A percentile compares a stretch with the other conserved stretches of the same genome.
Evolutionary conservation across 768 basidiomycete species (phyloP).

Genomic region (Suillus sp.): DNA sequence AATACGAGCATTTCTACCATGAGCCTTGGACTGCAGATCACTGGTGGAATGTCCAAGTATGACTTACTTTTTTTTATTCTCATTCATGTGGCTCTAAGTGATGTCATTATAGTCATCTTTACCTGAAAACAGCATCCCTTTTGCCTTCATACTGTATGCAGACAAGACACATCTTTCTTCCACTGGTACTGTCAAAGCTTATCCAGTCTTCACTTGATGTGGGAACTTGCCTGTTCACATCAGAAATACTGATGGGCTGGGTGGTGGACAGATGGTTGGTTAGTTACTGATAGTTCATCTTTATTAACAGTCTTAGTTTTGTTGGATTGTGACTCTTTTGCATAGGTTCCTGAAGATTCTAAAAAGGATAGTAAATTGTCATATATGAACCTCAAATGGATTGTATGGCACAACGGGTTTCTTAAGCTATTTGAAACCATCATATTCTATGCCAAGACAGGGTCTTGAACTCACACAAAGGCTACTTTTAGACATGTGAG

Average conservation of each 20-base stretch:
- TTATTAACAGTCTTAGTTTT: slow-evolving; percentile 25
- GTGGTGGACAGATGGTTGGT: slow-evolving; percentile 39
- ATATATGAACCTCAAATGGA: slow-evolving; percentile 35
- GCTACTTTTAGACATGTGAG: background rate
- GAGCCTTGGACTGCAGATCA: slow-evolving; percentile 42
- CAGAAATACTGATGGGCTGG: slow-evolving; percentile 36
- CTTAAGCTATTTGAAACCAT: slow-evolving; percentile 32
- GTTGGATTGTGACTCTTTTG: background rate
- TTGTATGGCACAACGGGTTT: slow-evolving; percentile 40
- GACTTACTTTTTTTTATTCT: slow-evolving; percentile 1
- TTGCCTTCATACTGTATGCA: slow-evolving; percentile 40
- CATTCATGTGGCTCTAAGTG: background rate
- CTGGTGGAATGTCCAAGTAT: slow-evolving; percentile 42
- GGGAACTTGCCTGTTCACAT: slow-evolving; percentile 36
- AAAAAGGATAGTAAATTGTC: slow-evolving; percentile 34
- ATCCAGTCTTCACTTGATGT: slow-evolving; percentile 38
- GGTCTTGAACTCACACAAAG: slow-evolving; percentile 12
- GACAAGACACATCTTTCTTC: slow-evolving; percentile 42
- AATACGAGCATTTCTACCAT: slow-evolving; percentile 31
- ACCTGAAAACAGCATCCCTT: slow-evolving; percentile 23
- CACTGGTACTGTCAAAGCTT: slow-evolving; percentile 40
- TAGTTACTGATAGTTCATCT: slow-evolving; percentile 40
- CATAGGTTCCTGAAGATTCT: background rate
- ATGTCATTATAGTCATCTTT: slow-evolving; percentile 2
- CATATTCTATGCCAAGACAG: slow-evolving; percentile 21